These are phyloP conservation scores for Collybiopsis confluens DNA, from an alignment of 768 basidiomycete species.

Conservation along the genomic window DNA sequence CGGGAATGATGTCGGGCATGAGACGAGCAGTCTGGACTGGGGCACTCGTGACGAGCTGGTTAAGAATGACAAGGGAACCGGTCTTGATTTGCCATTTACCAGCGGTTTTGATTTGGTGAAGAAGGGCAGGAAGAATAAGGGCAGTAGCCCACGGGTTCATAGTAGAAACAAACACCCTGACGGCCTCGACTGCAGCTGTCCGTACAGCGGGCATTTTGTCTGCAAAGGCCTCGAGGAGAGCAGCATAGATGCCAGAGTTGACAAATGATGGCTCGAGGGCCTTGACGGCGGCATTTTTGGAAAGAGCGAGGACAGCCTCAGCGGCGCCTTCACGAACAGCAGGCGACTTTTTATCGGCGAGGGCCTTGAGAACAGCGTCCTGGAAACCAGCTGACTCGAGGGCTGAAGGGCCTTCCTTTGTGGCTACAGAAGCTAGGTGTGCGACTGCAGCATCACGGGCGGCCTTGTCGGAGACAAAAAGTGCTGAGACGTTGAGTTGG, in stretches of 20 bases:
- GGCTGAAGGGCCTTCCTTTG: conserved; percentile 82
- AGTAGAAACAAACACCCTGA: conserved; percentile 64
- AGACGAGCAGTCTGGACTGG: conserved; percentile 81
- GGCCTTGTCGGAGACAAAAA: conserved; percentile 85
- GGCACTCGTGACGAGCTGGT: conserved; percentile 83
- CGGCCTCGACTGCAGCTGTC: conserved; percentile 80
- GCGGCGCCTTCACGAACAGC: conserved; percentile 89
- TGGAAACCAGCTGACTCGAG: conserved; percentile 67
- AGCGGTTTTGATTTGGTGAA: conserved; percentile 90
- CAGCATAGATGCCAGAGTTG: conserved; percentile 79
- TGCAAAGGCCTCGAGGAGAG: conserved; percentile 87
- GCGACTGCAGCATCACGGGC: conserved; percentile 68
- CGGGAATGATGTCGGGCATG: conserved; percentile 92
- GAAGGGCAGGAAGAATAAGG: conserved; percentile 81
- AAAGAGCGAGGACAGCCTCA: conserved; percentile 60
- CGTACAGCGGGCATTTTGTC: conserved; percentile 91
- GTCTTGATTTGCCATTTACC: conserved; percentile 98
- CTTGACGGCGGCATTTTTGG: conserved; percentile 66
- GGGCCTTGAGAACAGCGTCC: conserved; percentile 76
- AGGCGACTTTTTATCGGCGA: conserved; percentile 93
- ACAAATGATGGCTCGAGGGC: conserved; percentile 88
- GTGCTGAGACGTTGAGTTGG: conserved; percentile 66
- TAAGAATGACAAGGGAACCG: conserved; percentile 74
- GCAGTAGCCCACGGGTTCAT: conserved; percentile 89
- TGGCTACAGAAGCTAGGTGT: conserved; percentile 64